phyloP scores from a whole-genome alignment of 495 filamentous ascomycete species.

The Trichocladium uniseriatum region DNA sequence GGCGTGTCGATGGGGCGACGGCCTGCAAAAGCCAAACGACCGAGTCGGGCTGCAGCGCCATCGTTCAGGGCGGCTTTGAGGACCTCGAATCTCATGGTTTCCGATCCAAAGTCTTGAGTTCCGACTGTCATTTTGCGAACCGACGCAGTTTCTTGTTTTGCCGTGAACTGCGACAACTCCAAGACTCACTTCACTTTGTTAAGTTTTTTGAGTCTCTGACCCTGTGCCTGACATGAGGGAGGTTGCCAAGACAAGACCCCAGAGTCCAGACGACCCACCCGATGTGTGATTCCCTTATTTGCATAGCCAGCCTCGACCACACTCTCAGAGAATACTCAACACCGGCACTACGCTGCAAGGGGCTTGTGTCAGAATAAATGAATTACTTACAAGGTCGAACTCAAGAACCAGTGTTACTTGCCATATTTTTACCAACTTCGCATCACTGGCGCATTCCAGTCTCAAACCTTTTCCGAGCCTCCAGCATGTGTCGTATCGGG shows the following conservation, averaged over 20 bases:
- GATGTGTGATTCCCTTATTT: too few species aligned
- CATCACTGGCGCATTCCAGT: too few species aligned
- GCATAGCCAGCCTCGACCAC: too few species aligned
- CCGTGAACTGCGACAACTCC: not conserved
- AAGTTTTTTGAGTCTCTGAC: not conserved
- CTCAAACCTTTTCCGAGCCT: too few species aligned
- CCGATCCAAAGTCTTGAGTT: slow-evolving; percentile 2
- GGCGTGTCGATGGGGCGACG: slow-evolving; percentile 63
- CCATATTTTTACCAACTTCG: too few species aligned
- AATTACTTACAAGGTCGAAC: too few species aligned
- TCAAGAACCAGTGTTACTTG: too few species aligned
- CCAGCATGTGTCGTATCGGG: too few species aligned
- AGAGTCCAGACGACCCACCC: too few species aligned
- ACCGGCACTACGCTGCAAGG: too few species aligned
- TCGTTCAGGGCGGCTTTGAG: slow-evolving; percentile 27
- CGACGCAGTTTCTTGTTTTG: not conserved
- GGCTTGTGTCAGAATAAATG: too few species aligned
- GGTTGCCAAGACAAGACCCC: not conserved
- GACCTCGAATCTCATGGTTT: slow-evolving; percentile 34
- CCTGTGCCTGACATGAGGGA: not conserved
- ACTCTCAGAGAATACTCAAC: too few species aligned
- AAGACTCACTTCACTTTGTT: not conserved
- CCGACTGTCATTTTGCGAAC: slow-evolving; percentile 14
- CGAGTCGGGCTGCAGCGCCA: slow-evolving; percentile 44
- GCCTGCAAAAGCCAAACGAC: slow-evolving; percentile 50